Conservation (phyloP, 495 filamentous ascomycete genomes). For the Podospora sp. region DNA sequence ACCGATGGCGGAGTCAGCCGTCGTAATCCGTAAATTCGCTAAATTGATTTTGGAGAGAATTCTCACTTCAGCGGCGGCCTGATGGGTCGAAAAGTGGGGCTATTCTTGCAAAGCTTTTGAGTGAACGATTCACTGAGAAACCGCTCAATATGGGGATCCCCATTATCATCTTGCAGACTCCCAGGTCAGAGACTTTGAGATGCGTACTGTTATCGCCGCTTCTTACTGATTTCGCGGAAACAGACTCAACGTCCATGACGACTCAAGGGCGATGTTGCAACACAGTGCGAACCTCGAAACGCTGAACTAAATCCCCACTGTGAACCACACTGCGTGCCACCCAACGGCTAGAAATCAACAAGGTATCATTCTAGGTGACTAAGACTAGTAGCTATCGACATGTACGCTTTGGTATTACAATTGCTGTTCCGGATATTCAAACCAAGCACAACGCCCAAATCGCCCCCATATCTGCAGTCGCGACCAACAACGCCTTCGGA, state of each 20-base stretch:
- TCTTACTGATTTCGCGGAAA: not conserved
- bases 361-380: not conserved
- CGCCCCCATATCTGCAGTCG: not conserved
- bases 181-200: not conserved
- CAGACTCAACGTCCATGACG: not conserved
- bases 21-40: not conserved
- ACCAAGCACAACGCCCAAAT: not conserved
- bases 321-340: not conserved
- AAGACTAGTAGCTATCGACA: not conserved
- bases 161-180: not conserved
- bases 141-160: not conserved
- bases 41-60: slow-evolving; percentile 3
- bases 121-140: not conserved
- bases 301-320: not conserved
- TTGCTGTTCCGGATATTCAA: not conserved
- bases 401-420: not conserved
- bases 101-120: not conserved
- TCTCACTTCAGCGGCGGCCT: not conserved
- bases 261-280: not conserved
- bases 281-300: not conserved
- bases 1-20: not conserved
- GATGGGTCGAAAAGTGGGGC: slow-evolving; percentile 11
- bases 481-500: not conserved
- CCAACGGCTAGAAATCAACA: slow-evolving; percentile 1
- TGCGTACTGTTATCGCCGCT: not conserved